Evolutionary conservation across 495 filamentous ascomycete species (phyloP), one percentile per base, ranked within the genome.

Genomic region (Penicillium flavigenum): DNA sequence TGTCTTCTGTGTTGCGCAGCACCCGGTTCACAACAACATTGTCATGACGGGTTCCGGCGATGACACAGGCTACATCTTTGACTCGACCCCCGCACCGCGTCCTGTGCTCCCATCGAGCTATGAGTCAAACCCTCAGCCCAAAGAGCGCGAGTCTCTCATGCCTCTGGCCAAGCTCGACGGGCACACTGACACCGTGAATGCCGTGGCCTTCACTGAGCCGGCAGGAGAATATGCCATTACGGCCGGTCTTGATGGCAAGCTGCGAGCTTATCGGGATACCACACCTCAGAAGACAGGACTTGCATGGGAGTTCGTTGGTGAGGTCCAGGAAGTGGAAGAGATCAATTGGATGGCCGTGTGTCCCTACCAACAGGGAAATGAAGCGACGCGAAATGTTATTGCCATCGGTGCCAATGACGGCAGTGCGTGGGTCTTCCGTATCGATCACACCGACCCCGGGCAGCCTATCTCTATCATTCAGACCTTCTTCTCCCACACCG

Each of bases 381-480:
- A 86, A 9, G 77, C 74, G 16, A 81, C 88, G 66, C 81, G 85
- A 24, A 95, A 97, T 71, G 85, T 88, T n/a, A 66, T 99, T 60
- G 95, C 95, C 1, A 72, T 98, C 20, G 95, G 95, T 38, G 91
- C 91, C 39, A 88, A 81, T n/a, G 93, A 99, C 69, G 95, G 95
- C 44, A 89, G 84, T 47, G 90, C 96, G 6, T 99, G 95, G 95
- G 88, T 99, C 6, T 94, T 97, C 74, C 86, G 83, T 7, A 80
- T 98, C 65, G 88, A 95, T 63, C 71, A 81, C 19, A 73, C 76
- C 9, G 84, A 89, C 60, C 50, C 77, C 68, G 72, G 73, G 60
- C 81, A 78, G 45, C 82, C 82, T 4, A 79, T 98, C 56, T 84
- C 86, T 47, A 92, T 98, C 68, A 79, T 93, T 20, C 91, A 97